Evolutionary conservation across 2,329 filamentous ascomycete genomes (phyloP), one percentile per base, ranked within the genome.

Genomic region (Aspergillus fumigatiaffinis): DNA sequence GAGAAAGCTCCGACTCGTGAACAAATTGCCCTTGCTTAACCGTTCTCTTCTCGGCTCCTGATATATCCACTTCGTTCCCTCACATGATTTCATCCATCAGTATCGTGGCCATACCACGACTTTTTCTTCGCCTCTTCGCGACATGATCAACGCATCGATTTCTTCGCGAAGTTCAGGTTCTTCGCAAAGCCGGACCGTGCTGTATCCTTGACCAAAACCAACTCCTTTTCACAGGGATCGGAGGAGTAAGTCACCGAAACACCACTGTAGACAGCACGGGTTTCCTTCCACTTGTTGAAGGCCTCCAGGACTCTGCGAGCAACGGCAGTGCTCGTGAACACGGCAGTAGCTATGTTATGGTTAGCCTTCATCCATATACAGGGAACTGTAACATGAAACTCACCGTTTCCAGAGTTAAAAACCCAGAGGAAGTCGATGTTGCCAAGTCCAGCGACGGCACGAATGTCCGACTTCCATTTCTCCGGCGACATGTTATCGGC

Each of bases 341-440:
- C 70, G 6, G 70, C 72, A 44, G 73, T 77, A 17, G 73, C 73
- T 76, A 49, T 35, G 48, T 29, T 35, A 10, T 5, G 10, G 41
- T 69, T 53, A 68, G 66, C 48, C 21, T 28, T 9, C 10, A 21
- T n/a, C 6, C 23, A 7, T 25, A 21, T 47, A 12, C 9, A 5
- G 5, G 4, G 42, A 23, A 23, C 42, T 29, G 14, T 26, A 28
- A 38, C 20, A 32, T n/a, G 21, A 20, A 21, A 65, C 73, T 65
- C 65, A 77, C 75, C 75, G 53, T 77, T 77, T 7, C 75, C 75
- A 55, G 70, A 68, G 54, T 77, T 77, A 60, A 76, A 77, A 5
- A 75, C 66, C 72, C 73, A 77, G 17, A 75, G 63, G 54, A 76
- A 69, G 53, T 77, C 75, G 53, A 77, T 67, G 51, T 74, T 74